A percentile compares a stretch with the other conserved stretches of the same genome.
These are phyloP conservation scores for Rhynchospora pubera DNA, from an alignment of 176 grass and related monocot species.

Conservation along the genomic window DNA sequence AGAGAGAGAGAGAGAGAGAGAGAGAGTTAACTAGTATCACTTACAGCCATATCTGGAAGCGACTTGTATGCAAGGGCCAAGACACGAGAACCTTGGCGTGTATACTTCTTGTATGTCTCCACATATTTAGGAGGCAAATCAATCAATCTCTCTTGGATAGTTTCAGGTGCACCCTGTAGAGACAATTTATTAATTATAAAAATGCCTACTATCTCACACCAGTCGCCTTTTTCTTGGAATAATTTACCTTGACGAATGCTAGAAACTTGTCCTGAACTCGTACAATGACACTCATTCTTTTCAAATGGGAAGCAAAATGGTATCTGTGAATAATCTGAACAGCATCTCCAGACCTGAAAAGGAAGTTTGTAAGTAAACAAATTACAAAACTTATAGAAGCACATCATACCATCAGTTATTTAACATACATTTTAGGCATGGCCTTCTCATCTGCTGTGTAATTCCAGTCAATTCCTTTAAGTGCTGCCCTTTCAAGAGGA, in stretches of 20 bases:
- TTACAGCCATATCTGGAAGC: constrained; percentile 96
- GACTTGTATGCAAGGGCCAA: constrained; percentile 89
- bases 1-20: background rate
- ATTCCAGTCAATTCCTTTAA: constrained; percentile 98
- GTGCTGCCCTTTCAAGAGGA: constrained; percentile 96
- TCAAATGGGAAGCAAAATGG: constrained; percentile 99
- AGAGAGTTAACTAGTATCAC: background rate
- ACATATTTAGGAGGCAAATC: constrained; percentile 79
- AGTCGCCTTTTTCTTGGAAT: background rate
- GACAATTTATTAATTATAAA: background rate
- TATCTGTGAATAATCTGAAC: constrained; percentile 91
- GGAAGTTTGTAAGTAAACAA: constrained; percentile 4
- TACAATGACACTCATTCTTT: constrained; percentile 96
- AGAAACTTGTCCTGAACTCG: constrained; percentile 87
- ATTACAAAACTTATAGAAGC: constrained; percentile 1
- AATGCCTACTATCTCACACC: background rate
- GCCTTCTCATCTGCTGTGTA: constrained; percentile 99
- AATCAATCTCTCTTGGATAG: constrained; percentile 89
- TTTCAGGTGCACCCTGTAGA: constrained; percentile 91
- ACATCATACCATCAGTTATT: background rate
- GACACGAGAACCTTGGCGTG: constrained; percentile 86
- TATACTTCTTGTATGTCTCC: constrained; percentile 97
- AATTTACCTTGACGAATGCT: constrained; percentile 78
- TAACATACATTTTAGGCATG: constrained; percentile 64
- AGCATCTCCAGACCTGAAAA: constrained; percentile 80